Base-by-base conservation (phyloP, 2,329 filamentous ascomycete genomes). In the Keithomyces neogunnii region DNA sequence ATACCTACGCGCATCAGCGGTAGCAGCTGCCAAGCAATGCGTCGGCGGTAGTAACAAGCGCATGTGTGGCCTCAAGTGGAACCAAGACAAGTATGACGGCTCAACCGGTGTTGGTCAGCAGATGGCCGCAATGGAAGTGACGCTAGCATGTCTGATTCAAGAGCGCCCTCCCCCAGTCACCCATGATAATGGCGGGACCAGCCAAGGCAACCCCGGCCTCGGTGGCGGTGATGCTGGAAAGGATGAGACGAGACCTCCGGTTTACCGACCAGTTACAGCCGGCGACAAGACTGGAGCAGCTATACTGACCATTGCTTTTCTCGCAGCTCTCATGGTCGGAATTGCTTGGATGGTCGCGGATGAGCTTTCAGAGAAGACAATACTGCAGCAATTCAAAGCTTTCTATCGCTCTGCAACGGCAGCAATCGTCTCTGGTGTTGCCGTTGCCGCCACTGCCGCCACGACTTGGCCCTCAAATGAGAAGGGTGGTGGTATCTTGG, bases 201-300 rank as follows among this genome's bases (percentile, higher is more conserved):
- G 76, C 54, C 61, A 64, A 42, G 74, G 76, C 11, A 63, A 77
- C 51, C 69, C 75, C 3, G 62, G 63, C 4, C 72, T 69, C 6
- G 77, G 77, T 39, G 72, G 74, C 6, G 64, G 66, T 26, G 76
- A 78, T 56, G 69, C 70, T 39, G 74, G 68, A 45, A 64, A 69
- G n/a, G 64, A 63, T 10, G 55, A 60, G 51, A 67, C 51, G 46
- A 49, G 45, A 11, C 58, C 61, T 10, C 60, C 49, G 32, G 56
- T 53, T 40, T 65, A 60, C 46, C 53, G 53, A 26, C 57, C 59
- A 30, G 63, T 71, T 26, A 80, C 78, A 3, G 73, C 73, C 1
- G 81, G 75, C 6, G 87, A 91, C 61, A 80, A 73, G 55, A 85
- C 80, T 5, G 88, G 86, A 9, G 87, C 86, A 38, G 79, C 79